Evolutionary conservation across 106 monocot genomes (phyloP), one percentile per base, ranked within the genome.

Genomic region (Dactylorhiza incarnata): DNA sequence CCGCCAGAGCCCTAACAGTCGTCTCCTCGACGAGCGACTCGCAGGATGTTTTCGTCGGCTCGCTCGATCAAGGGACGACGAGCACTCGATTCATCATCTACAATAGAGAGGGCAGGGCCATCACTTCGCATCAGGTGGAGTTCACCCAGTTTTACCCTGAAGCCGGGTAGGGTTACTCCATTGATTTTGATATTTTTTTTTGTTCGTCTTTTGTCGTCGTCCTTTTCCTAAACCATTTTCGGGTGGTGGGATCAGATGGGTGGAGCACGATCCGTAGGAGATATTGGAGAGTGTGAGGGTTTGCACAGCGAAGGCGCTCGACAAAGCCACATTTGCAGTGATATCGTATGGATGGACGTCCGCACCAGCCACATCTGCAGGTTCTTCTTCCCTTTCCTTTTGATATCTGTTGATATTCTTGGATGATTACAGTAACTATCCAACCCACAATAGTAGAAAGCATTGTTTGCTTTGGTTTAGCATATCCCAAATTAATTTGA

Each of bases 261-360:
- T 94, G 79, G 94, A 94, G 89, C 94, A 94, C 79, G 89, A 91
- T 51, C 91, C 94, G 13, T 78, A 71, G 81, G 94, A 94, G 87
- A 94, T 94, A 69, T 44, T 94, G 81, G 85, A 94, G 77, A 94
- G 85, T 70, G 89, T 94, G 61, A 75, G 63, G 71, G 83, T 84
- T 14, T 94, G 94, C 80, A 89, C 81, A 83, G 88, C 86, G 46
- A 90, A 89, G 85, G 91, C 94, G 25, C 3, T 91, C 16, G 90
- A 94, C 68, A 94, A 91, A 83, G 94, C 94, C n/a, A n/a, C n/a
- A n/a, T n/a, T n/a, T n/a, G n/a, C 68, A 91, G 91, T 45, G 94
- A 91, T 69, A 85, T 94, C 66, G 94, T 94, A 7, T 94, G 91
- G 94, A 94, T 94, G 94, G 94, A 94, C 66, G 85, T 65, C 52